These are phyloP conservation scores for Syzygium jambos DNA, from an alignment of 345 rosid species.

Conservation along the genomic window DNA sequence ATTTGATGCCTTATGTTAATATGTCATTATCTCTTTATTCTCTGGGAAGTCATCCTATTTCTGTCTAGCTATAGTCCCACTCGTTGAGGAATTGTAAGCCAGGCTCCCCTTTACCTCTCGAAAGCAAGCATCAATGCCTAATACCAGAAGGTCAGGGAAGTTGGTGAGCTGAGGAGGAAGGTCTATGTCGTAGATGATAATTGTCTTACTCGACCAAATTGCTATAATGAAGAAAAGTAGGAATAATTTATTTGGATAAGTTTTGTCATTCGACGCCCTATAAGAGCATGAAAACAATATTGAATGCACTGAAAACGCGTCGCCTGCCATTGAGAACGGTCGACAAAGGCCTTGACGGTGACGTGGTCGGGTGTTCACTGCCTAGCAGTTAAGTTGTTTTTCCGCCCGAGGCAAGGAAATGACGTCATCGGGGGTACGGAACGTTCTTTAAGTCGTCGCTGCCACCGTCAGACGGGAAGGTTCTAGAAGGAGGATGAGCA, in stretches of 20 bases:
- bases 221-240: neutral
- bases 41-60: neutral
- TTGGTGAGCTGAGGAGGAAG: no score
- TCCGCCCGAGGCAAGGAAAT: neutral
- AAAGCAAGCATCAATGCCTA: no score
- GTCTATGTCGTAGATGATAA: neutral
- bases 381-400: neutral
- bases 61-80: no score
- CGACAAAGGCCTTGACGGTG: neutral
- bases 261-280: fast-evolving
- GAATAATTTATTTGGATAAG: fast-evolving
- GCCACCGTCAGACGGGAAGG: neutral
- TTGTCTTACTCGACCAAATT: neutral
- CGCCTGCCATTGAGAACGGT: neutral
- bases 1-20: neutral
- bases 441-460: neutral
- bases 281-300: neutral
- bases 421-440: neutral
- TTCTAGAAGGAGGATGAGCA: neutral
- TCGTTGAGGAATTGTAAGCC: no score
- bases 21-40: neutral
- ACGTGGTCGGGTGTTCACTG: neutral
- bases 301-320: no score
- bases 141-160: no score
- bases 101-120: no score